These are phyloP conservation scores for Pilaira anomala DNA, from an alignment of 192 early-diverging fungal species.

Conservation along the genomic window DNA sequence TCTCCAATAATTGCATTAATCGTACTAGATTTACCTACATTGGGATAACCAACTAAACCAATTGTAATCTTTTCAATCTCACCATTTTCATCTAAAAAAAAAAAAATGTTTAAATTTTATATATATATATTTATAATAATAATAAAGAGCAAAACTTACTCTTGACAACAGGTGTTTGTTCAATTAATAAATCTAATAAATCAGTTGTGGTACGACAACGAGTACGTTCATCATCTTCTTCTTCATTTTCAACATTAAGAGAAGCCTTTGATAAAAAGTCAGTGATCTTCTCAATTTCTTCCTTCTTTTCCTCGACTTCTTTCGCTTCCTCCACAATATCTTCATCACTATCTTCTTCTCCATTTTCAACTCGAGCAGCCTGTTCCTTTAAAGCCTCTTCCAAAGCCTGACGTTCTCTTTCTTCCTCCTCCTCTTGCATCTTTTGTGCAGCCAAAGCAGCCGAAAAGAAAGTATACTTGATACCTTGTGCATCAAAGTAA, in stretches of 20 bases:
- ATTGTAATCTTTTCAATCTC: slow-evolving; percentile 59
- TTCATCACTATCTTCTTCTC: slow-evolving; percentile 27
- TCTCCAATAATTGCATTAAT: slow-evolving; percentile 96
- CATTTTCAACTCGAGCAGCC: slow-evolving; percentile 23
- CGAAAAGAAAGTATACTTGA: slow-evolving; percentile 92
- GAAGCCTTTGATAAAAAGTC: slow-evolving; percentile 24
- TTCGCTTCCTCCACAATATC: slow-evolving; percentile 13
- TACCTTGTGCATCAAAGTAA: slow-evolving; percentile 79
- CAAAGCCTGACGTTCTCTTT: slow-evolving; percentile 48
- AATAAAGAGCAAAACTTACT: slow-evolving; percentile 19
- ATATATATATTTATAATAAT: background rate
- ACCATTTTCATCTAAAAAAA: slow-evolving; percentile 31
- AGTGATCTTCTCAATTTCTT: slow-evolving; percentile 25
- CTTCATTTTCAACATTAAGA: slow-evolving; percentile 40
- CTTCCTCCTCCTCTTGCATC: slow-evolving; percentile 66
- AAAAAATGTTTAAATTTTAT: background rate
- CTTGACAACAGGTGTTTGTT: slow-evolving; percentile 43
- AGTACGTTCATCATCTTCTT: slow-evolving; percentile 49
- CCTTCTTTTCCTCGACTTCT: slow-evolving; percentile 13
- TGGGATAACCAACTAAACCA: slow-evolving; percentile 98
- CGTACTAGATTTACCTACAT: slow-evolving; percentile 98
- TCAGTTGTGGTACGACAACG: slow-evolving; percentile 52
- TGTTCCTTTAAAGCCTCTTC: slow-evolving; percentile 22
- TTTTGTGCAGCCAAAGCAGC: slow-evolving; percentile 78
- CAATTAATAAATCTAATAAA: slow-evolving; percentile 48